A percentile compares a stretch with the other conserved stretches of the same genome.
phyloP scores from a whole-genome alignment of 2,329 filamentous ascomycete genomes.

The Fusarium sarcochroum region DNA sequence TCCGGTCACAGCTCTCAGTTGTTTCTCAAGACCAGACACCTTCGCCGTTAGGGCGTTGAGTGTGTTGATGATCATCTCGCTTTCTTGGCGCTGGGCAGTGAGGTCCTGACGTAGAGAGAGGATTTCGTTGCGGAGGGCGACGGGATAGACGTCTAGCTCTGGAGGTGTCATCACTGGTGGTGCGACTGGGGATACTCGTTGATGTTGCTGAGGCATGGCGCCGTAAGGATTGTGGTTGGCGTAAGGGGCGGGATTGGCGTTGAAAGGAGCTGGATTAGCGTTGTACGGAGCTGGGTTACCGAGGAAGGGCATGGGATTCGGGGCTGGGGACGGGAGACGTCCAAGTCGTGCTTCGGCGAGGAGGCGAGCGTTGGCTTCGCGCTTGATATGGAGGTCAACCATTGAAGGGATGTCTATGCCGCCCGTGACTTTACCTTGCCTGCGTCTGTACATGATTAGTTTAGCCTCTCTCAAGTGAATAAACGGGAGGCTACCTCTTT shows the following conservation, averaged over 20 bases:
- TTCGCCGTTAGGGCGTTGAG: neutral
- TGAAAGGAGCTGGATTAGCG: neutral
- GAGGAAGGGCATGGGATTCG: neutral
- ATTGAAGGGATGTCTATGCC: constrained; percentile 27
- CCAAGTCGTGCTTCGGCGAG: neutral
- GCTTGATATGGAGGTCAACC: constrained; percentile 41
- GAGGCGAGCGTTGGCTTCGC: constrained; percentile 21
- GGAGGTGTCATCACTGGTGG: neutral
- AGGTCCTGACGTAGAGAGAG: neutral
- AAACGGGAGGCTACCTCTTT: constrained; percentile 23
- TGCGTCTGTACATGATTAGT: constrained; percentile 12
- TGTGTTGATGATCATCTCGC: neutral
- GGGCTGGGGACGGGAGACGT: neutral
- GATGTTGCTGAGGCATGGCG: neutral
- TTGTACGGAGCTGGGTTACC: neutral
- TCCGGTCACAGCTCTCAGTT: neutral
- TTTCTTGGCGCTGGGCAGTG: neutral
- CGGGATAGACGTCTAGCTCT: neutral
- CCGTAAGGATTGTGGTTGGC: neutral
- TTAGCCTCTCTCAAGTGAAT: too few relatives aligned
- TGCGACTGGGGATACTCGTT: neutral
- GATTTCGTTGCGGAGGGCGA: neutral
- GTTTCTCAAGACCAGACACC: neutral
- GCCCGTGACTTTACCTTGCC: constrained; percentile 23
- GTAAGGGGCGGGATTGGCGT: neutral